phyloP scores from a whole-genome alignment of 139 green algal species.

The Closterium sp. region DNA sequence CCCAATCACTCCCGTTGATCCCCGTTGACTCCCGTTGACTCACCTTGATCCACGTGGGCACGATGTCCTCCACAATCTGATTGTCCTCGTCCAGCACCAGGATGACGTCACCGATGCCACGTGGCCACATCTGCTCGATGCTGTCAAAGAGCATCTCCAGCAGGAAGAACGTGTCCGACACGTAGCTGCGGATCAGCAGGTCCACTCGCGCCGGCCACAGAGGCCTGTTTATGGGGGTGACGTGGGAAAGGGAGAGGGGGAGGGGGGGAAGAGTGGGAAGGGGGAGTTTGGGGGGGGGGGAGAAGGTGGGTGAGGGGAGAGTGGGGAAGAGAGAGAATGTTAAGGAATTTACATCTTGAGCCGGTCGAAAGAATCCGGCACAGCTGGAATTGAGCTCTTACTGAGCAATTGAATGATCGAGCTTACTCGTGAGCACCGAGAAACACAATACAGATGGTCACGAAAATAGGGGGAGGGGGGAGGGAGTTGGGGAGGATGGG shows the following conservation, averaged over 20 bases:
- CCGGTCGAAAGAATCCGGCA: too few species aligned
- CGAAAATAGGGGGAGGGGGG: too few species aligned
- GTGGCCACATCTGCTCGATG: constrained; percentile 10
- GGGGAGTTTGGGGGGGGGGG: too few species aligned
- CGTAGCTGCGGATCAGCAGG: background rate
- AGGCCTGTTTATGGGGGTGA: background rate
- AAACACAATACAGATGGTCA: too few species aligned
- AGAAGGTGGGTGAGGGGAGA: background rate
- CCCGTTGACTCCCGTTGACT: too few species aligned
- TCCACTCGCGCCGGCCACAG: background rate
- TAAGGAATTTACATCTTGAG: background rate
- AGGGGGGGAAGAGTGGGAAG: background rate
- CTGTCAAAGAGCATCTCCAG: constrained; percentile 1
- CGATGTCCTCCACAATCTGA: background rate
- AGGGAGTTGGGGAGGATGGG: too few species aligned
- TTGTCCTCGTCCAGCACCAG: constrained; percentile 4
- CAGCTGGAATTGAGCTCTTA: too few species aligned
- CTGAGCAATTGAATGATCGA: too few species aligned
- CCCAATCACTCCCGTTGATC: background rate
- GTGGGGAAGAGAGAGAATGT: background rate
- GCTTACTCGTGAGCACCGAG: too few species aligned
- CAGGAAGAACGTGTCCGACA: constrained; percentile 9
- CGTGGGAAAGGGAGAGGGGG: too few species aligned
- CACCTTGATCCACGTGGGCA: constrained; percentile 5
- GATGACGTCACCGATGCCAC: background rate